Conservation (phyloP, 2,329 filamentous ascomycete species). For the Colletotrichum brevisporum region DNA sequence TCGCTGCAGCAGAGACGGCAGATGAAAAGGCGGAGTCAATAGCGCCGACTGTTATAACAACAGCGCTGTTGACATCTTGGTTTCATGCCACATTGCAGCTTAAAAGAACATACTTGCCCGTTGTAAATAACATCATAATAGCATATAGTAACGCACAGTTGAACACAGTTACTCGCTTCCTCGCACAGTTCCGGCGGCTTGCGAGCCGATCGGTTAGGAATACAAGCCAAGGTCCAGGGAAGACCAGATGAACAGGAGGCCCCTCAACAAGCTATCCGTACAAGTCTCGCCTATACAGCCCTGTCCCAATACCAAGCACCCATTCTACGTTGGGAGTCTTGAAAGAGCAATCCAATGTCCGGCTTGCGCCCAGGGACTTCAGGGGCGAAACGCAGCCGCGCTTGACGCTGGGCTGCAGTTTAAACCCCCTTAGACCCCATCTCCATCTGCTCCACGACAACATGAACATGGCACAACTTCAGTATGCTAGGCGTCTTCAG, state of each 20-base stretch:
- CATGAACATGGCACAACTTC: neutral
- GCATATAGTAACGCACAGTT: neutral
- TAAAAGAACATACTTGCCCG: neutral
- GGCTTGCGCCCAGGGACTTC: neutral
- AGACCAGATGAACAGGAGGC: neutral
- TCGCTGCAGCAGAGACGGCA: constrained; percentile 24
- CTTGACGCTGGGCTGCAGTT: neutral
- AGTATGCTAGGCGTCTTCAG: neutral
- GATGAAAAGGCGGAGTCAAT: constrained; percentile 27
- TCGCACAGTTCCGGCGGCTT: constrained; percentile 8
- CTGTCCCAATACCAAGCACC: neutral
- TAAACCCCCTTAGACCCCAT: neutral
- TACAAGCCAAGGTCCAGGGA: neutral
- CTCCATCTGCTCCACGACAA: neutral
- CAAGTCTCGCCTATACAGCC: neutral
- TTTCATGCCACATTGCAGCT: constrained; percentile 17
- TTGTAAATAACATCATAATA: neutral
- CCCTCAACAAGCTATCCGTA: neutral
- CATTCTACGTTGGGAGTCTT: neutral
- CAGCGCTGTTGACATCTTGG: neutral
- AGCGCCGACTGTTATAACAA: constrained; percentile 1
- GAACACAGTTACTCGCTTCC: neutral
- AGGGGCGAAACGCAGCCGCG: neutral
- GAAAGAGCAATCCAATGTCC: neutral
- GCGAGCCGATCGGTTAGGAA: constrained; percentile 5